Evolutionary conservation across 345 rosid species (phyloP), one percentile per base, ranked within the genome.

Genomic region (Arabis hirsuta): DNA sequence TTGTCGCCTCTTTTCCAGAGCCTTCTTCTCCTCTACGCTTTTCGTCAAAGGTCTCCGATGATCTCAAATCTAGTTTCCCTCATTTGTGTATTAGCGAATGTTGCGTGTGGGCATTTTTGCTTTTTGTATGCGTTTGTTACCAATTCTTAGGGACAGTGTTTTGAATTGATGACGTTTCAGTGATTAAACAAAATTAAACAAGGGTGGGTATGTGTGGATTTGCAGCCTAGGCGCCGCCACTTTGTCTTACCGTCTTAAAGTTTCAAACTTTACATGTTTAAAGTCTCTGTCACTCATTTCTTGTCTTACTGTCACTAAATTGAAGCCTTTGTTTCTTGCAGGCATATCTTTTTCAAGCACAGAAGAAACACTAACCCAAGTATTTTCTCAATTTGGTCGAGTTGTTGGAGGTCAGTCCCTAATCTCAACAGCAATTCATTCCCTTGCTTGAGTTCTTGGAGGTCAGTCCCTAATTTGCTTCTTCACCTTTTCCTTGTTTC

Each of bases 301-400:
- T 27, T 29, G 58, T 50, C 58, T 50, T 65, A 32, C 22, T 12
- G 22, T 36, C 69, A 64, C 38, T 13, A 4, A 24, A 12, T 34
- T 16, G 29, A 65, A 62, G 61, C n/a, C 38, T 76, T 47, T 73
- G 26, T 31, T 42, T 62, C 13, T 38, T 51, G 64, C 72, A 87
- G 88, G 87, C 16, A 22, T 85, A 51, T 68, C 88, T 65, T 89
- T 85, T 71, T 79, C 80, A 52, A 80, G 84, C 64, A 82, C 90
- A 34, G 76, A 81, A 56, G 71, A 72, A 27, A 57, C 64, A 14
- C 73, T 88, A 71, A 55, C 81, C 1, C 43, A 81, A 65, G 85
- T 84, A 41, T 86, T 88, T 83, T 81, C 94, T 57, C 76, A 83
- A 69, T 85, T 65, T 59, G 95, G 95, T 19, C 45, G 74, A 68